These are phyloP conservation scores for Yamadazyma takamatsuzukensis DNA, from an alignment of 805 yeast genomes.

Conservation along the genomic window DNA sequence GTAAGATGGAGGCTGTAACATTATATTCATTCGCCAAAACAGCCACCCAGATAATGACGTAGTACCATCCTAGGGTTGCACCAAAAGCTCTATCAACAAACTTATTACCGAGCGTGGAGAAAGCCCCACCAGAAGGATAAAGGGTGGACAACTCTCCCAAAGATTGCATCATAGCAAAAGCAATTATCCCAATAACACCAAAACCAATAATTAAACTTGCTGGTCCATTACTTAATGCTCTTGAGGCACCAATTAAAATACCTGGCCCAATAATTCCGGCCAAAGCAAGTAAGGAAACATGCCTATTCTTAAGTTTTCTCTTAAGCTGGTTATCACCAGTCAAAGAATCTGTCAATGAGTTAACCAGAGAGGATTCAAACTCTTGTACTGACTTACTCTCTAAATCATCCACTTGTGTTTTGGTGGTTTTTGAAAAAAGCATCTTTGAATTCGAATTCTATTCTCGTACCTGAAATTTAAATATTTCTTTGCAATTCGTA, in stretches of 20 bases:
- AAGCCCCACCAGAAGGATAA: slow-evolving; percentile 50
- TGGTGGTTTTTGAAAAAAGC: not conserved
- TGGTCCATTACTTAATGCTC: slow-evolving; percentile 49
- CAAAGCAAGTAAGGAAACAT: slow-evolving; percentile 47
- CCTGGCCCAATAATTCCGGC: slow-evolving; percentile 65
- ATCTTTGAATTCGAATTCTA: no score
- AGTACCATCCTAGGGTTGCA: slow-evolving; percentile 51
- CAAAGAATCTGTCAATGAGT: not conserved
- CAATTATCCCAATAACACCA: slow-evolving; percentile 49
- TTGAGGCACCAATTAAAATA: slow-evolving; percentile 50
- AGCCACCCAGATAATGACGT: slow-evolving; percentile 55
- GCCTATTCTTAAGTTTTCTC: slow-evolving; percentile 48
- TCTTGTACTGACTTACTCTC: not conserved
- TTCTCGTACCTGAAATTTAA: no score
- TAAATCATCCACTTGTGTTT: not conserved
- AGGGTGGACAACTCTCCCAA: slow-evolving; percentile 55
- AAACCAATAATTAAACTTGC: slow-evolving; percentile 52
- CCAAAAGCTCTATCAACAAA: slow-evolving; percentile 56
- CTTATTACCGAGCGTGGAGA: slow-evolving; percentile 49
- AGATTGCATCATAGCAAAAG: slow-evolving; percentile 51
- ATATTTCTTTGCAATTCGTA: no score
- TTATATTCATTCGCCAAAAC: slow-evolving; percentile 55
- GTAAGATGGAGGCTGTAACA: slow-evolving; percentile 46
- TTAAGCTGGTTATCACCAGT: slow-evolving; percentile 32
- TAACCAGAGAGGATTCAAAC: not conserved